Evolutionary conservation across 208 protist species (phyloP).

Genomic region (Leptomonas seymouri): DNA sequence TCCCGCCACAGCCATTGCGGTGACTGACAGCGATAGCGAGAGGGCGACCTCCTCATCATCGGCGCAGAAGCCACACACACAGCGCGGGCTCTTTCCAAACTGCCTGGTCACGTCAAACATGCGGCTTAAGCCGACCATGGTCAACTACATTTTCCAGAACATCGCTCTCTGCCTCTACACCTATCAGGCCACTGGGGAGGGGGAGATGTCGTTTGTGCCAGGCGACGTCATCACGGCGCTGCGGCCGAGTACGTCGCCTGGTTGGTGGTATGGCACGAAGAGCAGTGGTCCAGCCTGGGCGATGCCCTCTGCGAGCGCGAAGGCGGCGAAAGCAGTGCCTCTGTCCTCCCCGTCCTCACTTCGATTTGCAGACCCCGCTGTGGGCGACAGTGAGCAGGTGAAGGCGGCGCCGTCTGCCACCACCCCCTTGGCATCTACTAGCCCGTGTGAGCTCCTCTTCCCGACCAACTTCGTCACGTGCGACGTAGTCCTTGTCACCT

Average conservation of each 20-base stretch:
- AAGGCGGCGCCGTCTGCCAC: not conserved
- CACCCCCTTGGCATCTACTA: not conserved
- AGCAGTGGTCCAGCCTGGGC: constrained; percentile 22
- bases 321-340: not conserved
- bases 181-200: constrained; percentile 51
- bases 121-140: constrained; percentile 15
- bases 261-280: constrained; percentile 81
- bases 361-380: constrained; percentile 23
- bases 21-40: constrained; percentile 13
- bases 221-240: constrained; percentile 65
- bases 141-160: constrained; percentile 36
- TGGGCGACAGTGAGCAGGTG: not conserved
- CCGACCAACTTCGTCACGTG: constrained; percentile 79
- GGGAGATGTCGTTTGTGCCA: constrained; percentile 60
- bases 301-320: not conserved
- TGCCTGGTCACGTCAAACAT: constrained; percentile 70
- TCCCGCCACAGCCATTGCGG: constrained; percentile 12
- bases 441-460: constrained; percentile 42
- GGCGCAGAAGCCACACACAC: not conserved
- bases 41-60: constrained; percentile 4
- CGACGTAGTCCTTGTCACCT: constrained; percentile 64
- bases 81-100: constrained; percentile 54
- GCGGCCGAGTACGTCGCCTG: constrained; percentile 45
- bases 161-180: constrained; percentile 67
- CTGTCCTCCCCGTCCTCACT: not conserved